These are phyloP conservation scores for Penicillium griseofulvum DNA, from an alignment of 2,329 filamentous ascomycete species.

Conservation along the genomic window DNA sequence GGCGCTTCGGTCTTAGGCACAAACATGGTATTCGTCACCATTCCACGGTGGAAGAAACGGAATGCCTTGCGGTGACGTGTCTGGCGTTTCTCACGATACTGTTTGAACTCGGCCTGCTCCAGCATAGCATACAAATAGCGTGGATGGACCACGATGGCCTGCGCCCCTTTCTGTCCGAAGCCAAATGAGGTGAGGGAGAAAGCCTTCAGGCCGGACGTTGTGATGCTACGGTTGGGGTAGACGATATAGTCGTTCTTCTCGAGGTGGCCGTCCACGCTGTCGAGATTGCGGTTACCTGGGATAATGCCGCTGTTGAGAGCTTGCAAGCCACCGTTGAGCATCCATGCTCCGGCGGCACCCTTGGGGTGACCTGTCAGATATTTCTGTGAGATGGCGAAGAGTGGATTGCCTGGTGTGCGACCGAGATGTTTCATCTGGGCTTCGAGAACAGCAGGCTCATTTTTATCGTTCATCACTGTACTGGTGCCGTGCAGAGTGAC, in stretches of 20 bases:
- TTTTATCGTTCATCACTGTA: constrained; percentile 98
- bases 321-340: constrained; percentile 96
- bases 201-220: constrained; percentile 95
- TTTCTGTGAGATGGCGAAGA: constrained; percentile 97
- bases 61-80: background rate
- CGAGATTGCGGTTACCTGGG: constrained; percentile 92
- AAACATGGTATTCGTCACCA: background rate
- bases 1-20: background rate
- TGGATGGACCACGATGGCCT: background rate
- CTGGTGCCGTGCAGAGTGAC: constrained; percentile 98
- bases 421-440: constrained; percentile 91
- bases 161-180: constrained; percentile 76
- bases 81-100: background rate
- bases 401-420: constrained; percentile 88
- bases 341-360: constrained; percentile 97
- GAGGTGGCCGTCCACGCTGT: constrained; percentile 93
- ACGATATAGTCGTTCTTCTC: constrained; percentile 96
- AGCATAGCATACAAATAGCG: background rate
- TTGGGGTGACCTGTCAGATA: constrained; percentile 97
- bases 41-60: background rate
- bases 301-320: constrained; percentile 90
- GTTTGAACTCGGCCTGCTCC: background rate
- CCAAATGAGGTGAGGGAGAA: constrained; percentile 98
- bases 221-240: constrained; percentile 87
- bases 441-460: constrained; percentile 94